Evolutionary conservation across 768 basidiomycete genomes (phyloP), one percentile per base, ranked within the genome.

Genomic region (Rhizopogon vesiculosus): DNA sequence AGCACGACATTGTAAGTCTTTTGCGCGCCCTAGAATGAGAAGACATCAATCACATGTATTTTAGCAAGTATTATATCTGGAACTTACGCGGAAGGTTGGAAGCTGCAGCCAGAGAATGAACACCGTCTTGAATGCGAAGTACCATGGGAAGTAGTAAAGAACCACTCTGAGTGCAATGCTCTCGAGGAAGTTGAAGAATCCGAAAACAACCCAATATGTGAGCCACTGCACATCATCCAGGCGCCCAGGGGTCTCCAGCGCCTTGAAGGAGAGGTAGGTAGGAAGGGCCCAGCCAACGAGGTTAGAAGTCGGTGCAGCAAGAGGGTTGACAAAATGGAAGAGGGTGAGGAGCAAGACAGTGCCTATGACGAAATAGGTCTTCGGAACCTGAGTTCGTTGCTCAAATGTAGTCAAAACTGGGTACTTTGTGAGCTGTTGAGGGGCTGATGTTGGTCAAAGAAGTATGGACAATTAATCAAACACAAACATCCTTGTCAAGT

Each of bases 201-300:
- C 93, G 63, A 97, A 95, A 53, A 96, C 82, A 67, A 91, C 81
- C 96, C 96, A 98, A 79, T 98, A 98, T 2, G 95, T 96, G 66
- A 98, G 80, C 94, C 94, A 98, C 74, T 97, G 94, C 65, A 89
- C 78, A 73, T 96, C 91, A 62, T 96, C 93, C 62, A 86, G 80
- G 56, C 85, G 78, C 3, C 82, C 78, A n/a, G 92, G 91, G 5
- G 81, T 73, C 73, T 98, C 96, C 67, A 99, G 84, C 29, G 97
- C 95, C 74, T 89, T 89, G 78, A 98, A 84, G 51, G 94, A 97
- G 71, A 97, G 84, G 72, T 93, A 98, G 5, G 94, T 93, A 29
- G 97, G 97, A 64, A 98, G 80, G 33, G 76, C 91, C 88, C 90
- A 98, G 51, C 95, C 97, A 66, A 99, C 84, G 65, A 97, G 78